Base-by-base conservation (phyloP, 371 early-diverging fungal species). In the Lichtheimia hyalospora region DNA sequence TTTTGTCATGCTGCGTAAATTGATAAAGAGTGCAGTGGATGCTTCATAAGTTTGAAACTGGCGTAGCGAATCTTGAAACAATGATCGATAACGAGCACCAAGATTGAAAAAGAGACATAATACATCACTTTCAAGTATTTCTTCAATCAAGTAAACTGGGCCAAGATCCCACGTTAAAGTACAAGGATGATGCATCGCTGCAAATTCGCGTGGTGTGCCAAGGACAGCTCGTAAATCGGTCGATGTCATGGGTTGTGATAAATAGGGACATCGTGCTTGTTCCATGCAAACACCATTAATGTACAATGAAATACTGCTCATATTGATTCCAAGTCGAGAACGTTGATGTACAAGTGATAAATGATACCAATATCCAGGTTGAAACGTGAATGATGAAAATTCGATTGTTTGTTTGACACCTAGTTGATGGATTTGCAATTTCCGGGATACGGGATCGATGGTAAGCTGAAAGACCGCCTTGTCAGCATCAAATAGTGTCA, bases 11-110 rank as follows among this genome's bases (percentile, higher is more conserved):
- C 69, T 74, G n/a, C 82, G 73, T 4, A 84, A 58, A 18, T 70
- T 82, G 56, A 86, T 63, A 63, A 82, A 82, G 0, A 88, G 58
- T 0, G 84, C 69, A 0, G 87, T 82, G 0, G 86, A 83, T 0
- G 87, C 84, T 63, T 87, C 86, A 34, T 88, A 85, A 0, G 88
- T 88, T 60, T 87, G 88, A 62, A 89, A 90, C 58, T 87, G 86
- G 13, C 80, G 73, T 3, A 89, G 69, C 2, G 79, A 77, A 42
- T 87, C 90, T 63, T 89, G 90, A 56, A 86, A 91, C 54, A 86
- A 74, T 0, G 84, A 82, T 41, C 74, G 75, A 62, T 89, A 89
- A 0, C 89, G 81, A 23, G 85, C 82, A 5, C 89, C 88, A 5
- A 87, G 71, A 50, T 88, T 82, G 65, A 83, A 87, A 27, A 84